These are phyloP conservation scores for Neocatenulostroma microsporum DNA, from an alignment of 2,329 filamentous ascomycete genomes.

Conservation along the genomic window DNA sequence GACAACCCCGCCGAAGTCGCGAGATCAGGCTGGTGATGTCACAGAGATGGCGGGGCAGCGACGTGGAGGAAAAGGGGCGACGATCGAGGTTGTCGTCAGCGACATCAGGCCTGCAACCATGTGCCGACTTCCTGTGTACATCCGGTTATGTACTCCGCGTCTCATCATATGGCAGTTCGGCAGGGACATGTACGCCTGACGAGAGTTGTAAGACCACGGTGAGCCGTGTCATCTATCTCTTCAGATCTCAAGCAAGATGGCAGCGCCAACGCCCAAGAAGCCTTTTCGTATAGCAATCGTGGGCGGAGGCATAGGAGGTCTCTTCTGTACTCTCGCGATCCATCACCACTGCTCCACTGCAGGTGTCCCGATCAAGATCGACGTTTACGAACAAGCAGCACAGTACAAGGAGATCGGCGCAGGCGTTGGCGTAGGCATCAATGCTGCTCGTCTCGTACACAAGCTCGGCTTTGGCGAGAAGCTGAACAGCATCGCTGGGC, in stretches of 20 bases:
- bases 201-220: no score
- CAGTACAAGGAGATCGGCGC: constrained; percentile 32
- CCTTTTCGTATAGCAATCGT: constrained; percentile 30
- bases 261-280: not conserved
- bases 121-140: not conserved
- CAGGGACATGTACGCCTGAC: no score
- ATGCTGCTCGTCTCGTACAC: constrained; percentile 29
- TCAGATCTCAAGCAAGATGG: not conserved
- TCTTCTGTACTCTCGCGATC: constrained; percentile 32
- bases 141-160: no score
- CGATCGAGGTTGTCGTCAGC: not conserved
- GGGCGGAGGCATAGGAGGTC: constrained; percentile 36
- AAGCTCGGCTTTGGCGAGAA: constrained; percentile 28
- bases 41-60: not conserved
- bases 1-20: not conserved
- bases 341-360: constrained; percentile 26
- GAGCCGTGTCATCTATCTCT: not conserved
- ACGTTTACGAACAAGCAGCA: constrained; percentile 31
- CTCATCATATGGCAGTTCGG: no score
- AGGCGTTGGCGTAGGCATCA: constrained; percentile 31
- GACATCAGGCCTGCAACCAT: not conserved
- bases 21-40: constrained; percentile 2
- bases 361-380: constrained; percentile 17
- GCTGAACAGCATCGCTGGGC: constrained; percentile 25
- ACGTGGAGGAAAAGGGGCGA: constrained; percentile 2